Evolutionary conservation across 495 filamentous ascomycete genomes (phyloP).

Genomic region (Hypoxylon perforatum): DNA sequence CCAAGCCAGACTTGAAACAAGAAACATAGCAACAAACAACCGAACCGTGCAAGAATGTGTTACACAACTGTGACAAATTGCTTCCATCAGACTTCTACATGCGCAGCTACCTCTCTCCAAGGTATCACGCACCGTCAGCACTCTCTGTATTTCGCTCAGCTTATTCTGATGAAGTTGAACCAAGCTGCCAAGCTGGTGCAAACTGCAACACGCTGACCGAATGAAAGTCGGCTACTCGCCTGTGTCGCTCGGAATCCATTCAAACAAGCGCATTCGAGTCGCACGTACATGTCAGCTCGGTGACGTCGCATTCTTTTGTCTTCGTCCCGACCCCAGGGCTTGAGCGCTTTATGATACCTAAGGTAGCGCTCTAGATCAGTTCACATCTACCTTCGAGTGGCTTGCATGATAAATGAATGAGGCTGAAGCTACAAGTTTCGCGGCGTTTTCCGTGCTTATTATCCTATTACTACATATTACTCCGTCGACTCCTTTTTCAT

Average conservation of each 20-base stretch:
- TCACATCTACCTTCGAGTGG: constrained; percentile 6
- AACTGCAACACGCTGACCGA: constrained; percentile 2
- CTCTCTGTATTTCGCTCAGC: constrained; percentile 23
- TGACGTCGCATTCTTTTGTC: neutral
- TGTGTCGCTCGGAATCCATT: too few relatives aligned
- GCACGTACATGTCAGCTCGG: neutral
- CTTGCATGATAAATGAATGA: constrained; percentile 34
- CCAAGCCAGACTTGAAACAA: constrained; percentile 40
- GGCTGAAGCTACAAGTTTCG: constrained; percentile 15
- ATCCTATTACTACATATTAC: neutral
- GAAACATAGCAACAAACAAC: constrained; percentile 29
- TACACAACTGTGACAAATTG: constrained; percentile 11
- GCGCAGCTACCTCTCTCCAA: constrained; percentile 12
- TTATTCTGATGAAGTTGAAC: neutral
- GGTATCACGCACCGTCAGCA: constrained; percentile 1
- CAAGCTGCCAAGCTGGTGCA: neutral
- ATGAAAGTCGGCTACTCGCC: too few relatives aligned
- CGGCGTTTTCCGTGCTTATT: constrained; percentile 20
- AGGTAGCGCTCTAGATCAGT: neutral
- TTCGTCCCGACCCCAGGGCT: neutral
- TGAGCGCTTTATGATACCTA: neutral
- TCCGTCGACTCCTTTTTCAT: neutral
- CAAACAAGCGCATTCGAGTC: neutral
- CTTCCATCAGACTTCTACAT: constrained; percentile 16
- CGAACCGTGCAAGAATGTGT: neutral